Base-by-base conservation (phyloP, 306 rosid genomes). In the Nissolia schottii region DNA sequence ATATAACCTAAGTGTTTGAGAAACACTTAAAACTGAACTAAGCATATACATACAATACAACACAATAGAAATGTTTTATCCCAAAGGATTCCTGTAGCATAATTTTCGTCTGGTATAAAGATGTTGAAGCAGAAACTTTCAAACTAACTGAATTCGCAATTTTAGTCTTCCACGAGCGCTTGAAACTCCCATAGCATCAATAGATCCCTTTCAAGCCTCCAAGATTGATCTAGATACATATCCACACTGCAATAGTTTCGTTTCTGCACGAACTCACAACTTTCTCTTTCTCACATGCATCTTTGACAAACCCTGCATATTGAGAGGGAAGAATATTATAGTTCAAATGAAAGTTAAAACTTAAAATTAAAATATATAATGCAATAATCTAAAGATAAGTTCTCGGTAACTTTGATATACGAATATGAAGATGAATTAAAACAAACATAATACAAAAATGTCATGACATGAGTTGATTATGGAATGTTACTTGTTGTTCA, bases 21-120 rank as follows among this genome's bases (percentile, higher is more conserved):
- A 71, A 54, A 67, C 38, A 56, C 54, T 61, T 70, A 18, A 62
- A 70, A 70, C 67, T n/a, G 19, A 38, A 32, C 25, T 22, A 41
- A 78, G 31, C 16, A 70, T 29, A 77, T 53, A 34, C 20, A n/a
- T n/a, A n/a, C n/a, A n/a, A 71, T 40, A 20, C 51, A 53, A 51
- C 34, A 70, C 29, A n/a, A n/a, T n/a, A 71, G 35, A 75, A 56
- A 73, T 40, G 64, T 67, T 82, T 59, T 90, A 93, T 97, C 90
- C 98, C 98, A 83, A 93, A 93, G 57, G 96, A 87, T 80, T 93
- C 97, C 98, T 97, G 90, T 84, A 93, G 90, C 97, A 93, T 93
- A 97, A 93, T 90, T 68, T 93, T 93, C 75, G 90, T 80, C 81
- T 93, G 97, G 88, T 90, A 90, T 49, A 93, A 37, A 3, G 98